Percentiles rank a stretch among this genome's conserved stretches.
Conservation (phyloP, 306 rosid species). For the Erythrophleum fordii region DNA sequence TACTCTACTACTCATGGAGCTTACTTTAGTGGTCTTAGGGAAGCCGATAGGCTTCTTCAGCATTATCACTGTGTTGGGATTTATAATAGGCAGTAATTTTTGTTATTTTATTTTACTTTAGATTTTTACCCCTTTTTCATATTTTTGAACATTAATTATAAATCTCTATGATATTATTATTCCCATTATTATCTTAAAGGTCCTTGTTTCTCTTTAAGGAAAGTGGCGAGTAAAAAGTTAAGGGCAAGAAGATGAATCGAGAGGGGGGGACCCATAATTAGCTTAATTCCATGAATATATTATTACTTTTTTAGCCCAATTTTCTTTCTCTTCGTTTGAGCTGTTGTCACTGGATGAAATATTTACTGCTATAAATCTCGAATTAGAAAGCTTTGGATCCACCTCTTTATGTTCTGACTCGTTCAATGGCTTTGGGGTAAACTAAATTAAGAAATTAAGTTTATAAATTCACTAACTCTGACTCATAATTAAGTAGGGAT, state of each 20-base stretch:
- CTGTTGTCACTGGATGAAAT: neutral
- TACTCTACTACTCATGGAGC: constrained; percentile 99
- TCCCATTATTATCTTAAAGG: constrained; percentile 56
- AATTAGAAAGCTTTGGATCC: neutral
- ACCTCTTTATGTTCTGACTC: neutral
- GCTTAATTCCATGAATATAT: neutral
- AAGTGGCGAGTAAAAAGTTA: constrained; percentile 43
- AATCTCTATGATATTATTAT: constrained; percentile 62
- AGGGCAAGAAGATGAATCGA: constrained; percentile 46
- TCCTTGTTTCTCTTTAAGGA: constrained; percentile 55
- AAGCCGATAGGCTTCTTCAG: constrained; percentile 92
- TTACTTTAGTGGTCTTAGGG: constrained; percentile 95
- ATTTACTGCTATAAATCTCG: neutral
- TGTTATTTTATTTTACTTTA: neutral
- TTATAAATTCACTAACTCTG: neutral
- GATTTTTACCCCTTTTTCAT: constrained; percentile 10
- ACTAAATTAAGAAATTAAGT: neutral
- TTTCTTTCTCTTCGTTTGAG: no score
- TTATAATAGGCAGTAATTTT: constrained; percentile 42
- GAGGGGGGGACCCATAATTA: neutral
- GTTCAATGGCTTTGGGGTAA: neutral
- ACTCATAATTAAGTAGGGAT: no score
- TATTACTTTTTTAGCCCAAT: neutral
- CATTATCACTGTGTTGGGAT: constrained; percentile 77
- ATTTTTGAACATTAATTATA: constrained; percentile 40